Conservation (phyloP, 2,329 filamentous ascomycete genomes). For the Paracorniculantispora psalliotae region DNA sequence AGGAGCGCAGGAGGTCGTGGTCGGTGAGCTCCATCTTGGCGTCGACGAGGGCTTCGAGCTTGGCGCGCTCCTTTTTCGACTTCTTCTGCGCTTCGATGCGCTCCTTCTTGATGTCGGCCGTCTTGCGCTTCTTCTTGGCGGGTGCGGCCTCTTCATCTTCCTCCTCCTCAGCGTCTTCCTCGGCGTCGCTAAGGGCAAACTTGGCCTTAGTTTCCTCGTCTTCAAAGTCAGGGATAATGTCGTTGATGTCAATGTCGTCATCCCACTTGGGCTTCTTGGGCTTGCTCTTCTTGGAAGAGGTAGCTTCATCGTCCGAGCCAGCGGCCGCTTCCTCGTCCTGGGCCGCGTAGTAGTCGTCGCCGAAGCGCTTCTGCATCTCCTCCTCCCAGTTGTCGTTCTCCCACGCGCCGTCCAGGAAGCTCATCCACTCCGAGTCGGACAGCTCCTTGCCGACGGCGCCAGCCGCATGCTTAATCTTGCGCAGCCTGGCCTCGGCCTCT, state of each 20-base stretch:
- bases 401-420: slow-evolving; percentile 82
- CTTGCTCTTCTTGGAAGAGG: slow-evolving; percentile 48
- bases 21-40: slow-evolving; percentile 70
- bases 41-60: slow-evolving; percentile 83
- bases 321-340: slow-evolving; percentile 63
- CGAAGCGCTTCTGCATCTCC: slow-evolving; percentile 85
- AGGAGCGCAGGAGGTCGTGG: slow-evolving; percentile 50
- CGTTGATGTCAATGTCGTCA: slow-evolving; percentile 95
- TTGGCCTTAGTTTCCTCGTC: slow-evolving; percentile 53
- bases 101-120: slow-evolving; percentile 55
- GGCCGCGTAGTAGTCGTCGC: slow-evolving; percentile 82
- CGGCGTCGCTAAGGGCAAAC: slow-evolving; percentile 47
- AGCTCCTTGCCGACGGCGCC: slow-evolving; percentile 64
- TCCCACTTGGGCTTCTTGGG: slow-evolving; percentile 72
- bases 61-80: slow-evolving; percentile 73
- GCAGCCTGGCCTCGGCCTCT: slow-evolving; percentile 80
- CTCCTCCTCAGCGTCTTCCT: slow-evolving; percentile 32
- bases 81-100: slow-evolving; percentile 59
- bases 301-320: slow-evolving; percentile 53
- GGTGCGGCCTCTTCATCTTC: slow-evolving; percentile 36
- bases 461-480: slow-evolving; percentile 83
- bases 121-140: slow-evolving; percentile 56
- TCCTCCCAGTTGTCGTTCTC: slow-evolving; percentile 85
- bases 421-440: slow-evolving; percentile 75
- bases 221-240: slow-evolving; percentile 81